Conservation (phyloP, 164 flowering plant genomes). For the Tinospora cordifolia region DNA sequence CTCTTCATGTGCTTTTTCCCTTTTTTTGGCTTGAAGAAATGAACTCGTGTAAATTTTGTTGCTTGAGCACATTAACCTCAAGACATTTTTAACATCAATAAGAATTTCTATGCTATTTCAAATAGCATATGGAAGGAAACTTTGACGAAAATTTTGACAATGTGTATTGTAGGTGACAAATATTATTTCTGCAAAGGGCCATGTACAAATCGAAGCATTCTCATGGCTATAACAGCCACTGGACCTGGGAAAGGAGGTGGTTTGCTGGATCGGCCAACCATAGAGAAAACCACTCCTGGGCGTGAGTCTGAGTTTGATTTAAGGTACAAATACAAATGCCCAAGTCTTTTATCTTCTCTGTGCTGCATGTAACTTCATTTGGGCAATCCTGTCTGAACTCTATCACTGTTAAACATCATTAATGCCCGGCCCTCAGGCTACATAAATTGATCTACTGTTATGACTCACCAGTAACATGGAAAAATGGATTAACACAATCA, state of each 20-base stretch:
- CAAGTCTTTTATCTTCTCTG: not conserved
- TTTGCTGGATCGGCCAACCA: slow-evolving; percentile 51
- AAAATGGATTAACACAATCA: not conserved
- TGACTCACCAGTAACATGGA: not conserved
- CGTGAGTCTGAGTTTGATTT: slow-evolving; percentile 62
- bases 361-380: not conserved
- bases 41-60: not conserved
- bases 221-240: slow-evolving; percentile 33
- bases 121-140: not conserved
- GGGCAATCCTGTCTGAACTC: not conserved
- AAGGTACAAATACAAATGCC: slow-evolving; percentile 30
- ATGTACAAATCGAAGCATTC: slow-evolving; percentile 29
- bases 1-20: not conserved
- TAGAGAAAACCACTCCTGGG: slow-evolving; percentile 57
- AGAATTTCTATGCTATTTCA: not conserved
- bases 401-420: not conserved
- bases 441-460: not conserved
- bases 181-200: slow-evolving; percentile 30
- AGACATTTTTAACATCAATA: not conserved
- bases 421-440: not conserved
- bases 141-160: slow-evolving; percentile 10
- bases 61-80: not conserved
- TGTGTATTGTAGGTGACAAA: slow-evolving; percentile 41
- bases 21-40: not conserved
- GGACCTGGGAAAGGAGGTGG: slow-evolving; percentile 62